Conservation (phyloP, 2,329 filamentous ascomycete genomes). For the Paraphoma chrysanthemicola region DNA sequence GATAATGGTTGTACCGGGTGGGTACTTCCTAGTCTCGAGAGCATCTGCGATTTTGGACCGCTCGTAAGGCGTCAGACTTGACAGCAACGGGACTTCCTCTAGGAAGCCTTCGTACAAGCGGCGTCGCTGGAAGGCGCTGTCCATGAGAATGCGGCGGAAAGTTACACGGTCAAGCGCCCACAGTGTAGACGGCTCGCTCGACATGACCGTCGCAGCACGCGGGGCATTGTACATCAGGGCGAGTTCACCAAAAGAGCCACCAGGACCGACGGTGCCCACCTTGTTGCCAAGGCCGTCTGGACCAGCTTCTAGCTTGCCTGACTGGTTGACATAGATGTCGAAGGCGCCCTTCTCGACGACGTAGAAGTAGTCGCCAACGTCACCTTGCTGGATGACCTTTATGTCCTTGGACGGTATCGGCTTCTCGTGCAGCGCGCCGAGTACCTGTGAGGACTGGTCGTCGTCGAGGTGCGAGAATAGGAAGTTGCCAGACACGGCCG, state of each 20-base stretch:
- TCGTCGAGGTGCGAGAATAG: slow-evolving; percentile 94
- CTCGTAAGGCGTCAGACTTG: slow-evolving; percentile 86
- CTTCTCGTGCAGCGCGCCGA: slow-evolving; percentile 92
- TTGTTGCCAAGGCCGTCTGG: slow-evolving; percentile 81
- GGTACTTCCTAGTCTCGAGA: slow-evolving; percentile 87
- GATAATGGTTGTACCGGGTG: slow-evolving; percentile 83
- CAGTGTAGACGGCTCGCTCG: slow-evolving; percentile 79
- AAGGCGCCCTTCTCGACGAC: slow-evolving; percentile 91
- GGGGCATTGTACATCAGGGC: slow-evolving; percentile 99
- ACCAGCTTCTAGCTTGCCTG: slow-evolving; percentile 79
- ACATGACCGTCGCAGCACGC: slow-evolving; percentile 91
- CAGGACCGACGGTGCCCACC: slow-evolving; percentile 81
- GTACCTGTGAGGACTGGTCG: slow-evolving; percentile 84
- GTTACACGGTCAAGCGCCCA: slow-evolving; percentile 96
- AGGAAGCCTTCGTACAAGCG: slow-evolving; percentile 98
- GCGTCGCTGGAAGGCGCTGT: slow-evolving; percentile 92
- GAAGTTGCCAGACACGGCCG: slow-evolving; percentile 87
- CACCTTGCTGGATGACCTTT: slow-evolving; percentile 93
- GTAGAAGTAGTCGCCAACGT: slow-evolving; percentile 97
- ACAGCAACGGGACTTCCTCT: slow-evolving; percentile 87
- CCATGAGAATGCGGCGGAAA: slow-evolving; percentile 97
- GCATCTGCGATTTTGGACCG: slow-evolving; percentile 97
- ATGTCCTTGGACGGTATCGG: slow-evolving; percentile 89
- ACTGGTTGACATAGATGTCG: slow-evolving; percentile 85
- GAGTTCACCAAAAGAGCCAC: slow-evolving; percentile 94